Percentiles rank a stretch among this genome's conserved stretches.
Conservation (phyloP, 306 rosid genomes). For the Fagus sylvatica region DNA sequence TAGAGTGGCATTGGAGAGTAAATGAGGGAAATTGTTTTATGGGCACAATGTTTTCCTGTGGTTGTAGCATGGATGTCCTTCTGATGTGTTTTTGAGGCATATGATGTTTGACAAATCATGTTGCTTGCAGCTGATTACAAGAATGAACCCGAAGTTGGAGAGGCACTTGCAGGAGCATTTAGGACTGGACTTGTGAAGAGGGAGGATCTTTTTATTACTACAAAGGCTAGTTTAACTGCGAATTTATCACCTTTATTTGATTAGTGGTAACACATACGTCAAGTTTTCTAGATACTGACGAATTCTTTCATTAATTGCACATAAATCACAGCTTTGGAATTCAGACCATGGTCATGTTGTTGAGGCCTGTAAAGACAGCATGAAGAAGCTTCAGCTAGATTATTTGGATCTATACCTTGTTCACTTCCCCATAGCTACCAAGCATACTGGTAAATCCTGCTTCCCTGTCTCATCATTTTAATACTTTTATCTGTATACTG, state of each 20-base stretch:
- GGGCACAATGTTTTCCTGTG: background rate
- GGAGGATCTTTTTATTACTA: slow-evolving; percentile 82
- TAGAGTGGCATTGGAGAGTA: background rate
- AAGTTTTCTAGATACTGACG: slow-evolving; percentile 2
- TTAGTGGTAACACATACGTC: background rate
- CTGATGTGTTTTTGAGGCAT: background rate
- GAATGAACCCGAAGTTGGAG: slow-evolving; percentile 85
- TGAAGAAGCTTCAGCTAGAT: too few species aligned
- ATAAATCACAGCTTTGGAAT: slow-evolving; percentile 82
- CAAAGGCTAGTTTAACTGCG: slow-evolving; percentile 54
- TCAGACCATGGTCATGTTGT: slow-evolving; percentile 89
- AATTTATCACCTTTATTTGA: slow-evolving; percentile 5
- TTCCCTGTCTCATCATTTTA: background rate
- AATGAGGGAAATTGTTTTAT: background rate
- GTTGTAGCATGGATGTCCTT: background rate
- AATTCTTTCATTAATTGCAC: slow-evolving; percentile 13
- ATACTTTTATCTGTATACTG: background rate
- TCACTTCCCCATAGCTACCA: slow-evolving; percentile 75
- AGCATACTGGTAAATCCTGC: slow-evolving; percentile 60
- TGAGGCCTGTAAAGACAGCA: too few species aligned
- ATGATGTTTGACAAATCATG: slow-evolving; percentile 18
- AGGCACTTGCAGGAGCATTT: slow-evolving; percentile 73
- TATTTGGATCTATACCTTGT: too few species aligned
- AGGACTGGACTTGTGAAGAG: slow-evolving; percentile 69
- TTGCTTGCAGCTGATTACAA: slow-evolving; percentile 68